Conservation (phyloP, 495 filamentous ascomycete species). For the Tetracladium marchalianum region DNA sequence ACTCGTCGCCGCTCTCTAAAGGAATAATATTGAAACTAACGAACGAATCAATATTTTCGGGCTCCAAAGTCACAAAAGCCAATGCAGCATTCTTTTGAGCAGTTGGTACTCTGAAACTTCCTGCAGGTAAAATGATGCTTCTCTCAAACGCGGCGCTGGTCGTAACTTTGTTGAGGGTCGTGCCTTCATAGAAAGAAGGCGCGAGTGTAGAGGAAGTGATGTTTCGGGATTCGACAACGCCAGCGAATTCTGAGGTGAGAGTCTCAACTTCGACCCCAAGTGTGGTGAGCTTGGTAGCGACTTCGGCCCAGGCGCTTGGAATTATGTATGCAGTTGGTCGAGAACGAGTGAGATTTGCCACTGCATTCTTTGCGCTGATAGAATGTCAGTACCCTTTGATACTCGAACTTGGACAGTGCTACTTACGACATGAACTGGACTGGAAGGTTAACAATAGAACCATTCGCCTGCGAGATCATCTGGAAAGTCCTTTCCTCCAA, state of each 20-base stretch:
- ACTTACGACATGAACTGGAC: slow-evolving; percentile 14
- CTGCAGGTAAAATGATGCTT: slow-evolving; percentile 18
- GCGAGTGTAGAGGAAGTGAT: slow-evolving; percentile 18
- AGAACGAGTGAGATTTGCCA: slow-evolving; percentile 21
- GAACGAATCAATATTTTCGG: slow-evolving; percentile 27
- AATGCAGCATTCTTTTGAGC: slow-evolving; percentile 22
- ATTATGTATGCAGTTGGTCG: slow-evolving; percentile 25
- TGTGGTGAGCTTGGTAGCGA: slow-evolving; percentile 18
- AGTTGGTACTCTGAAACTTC: slow-evolving; percentile 17
- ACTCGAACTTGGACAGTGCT: too few relatives aligned
- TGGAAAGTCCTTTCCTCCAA: slow-evolving; percentile 15
- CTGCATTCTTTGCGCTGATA: slow-evolving; percentile 22
- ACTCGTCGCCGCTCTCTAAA: slow-evolving; percentile 21
- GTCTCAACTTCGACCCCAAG: slow-evolving; percentile 22
- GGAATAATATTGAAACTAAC: slow-evolving; percentile 24
- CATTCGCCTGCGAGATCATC: slow-evolving; percentile 16
- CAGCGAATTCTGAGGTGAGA: slow-evolving; percentile 17
- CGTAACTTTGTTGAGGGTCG: slow-evolving; percentile 23
- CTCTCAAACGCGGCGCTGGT: slow-evolving; percentile 5
- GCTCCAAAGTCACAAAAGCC: slow-evolving; percentile 23
- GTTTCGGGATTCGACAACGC: slow-evolving; percentile 19
- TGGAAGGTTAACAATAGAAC: slow-evolving; percentile 16
- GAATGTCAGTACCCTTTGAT: too few relatives aligned
- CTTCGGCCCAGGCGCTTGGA: slow-evolving; percentile 21
- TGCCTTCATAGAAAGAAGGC: slow-evolving; percentile 23